Conservation (phyloP, 495 filamentous ascomycete genomes). For the Podospora sp. region DNA sequence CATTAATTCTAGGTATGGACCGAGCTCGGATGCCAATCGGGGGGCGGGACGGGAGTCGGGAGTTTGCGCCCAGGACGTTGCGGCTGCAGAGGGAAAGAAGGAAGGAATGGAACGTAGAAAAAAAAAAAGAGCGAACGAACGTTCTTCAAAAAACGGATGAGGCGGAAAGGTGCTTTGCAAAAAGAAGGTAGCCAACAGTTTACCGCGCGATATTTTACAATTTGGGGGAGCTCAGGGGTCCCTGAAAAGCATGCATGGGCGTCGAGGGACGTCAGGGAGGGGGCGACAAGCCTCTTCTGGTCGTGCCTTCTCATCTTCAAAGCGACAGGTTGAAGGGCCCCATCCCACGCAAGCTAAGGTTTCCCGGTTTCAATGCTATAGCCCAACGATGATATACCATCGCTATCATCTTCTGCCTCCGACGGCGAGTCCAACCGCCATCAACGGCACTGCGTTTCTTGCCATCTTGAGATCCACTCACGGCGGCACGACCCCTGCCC, state of each 20-base stretch:
- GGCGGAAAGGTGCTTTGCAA: neutral
- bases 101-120: neutral
- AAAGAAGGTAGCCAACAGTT: neutral
- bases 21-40: neutral
- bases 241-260: neutral
- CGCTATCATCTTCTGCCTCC: neutral
- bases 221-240: neutral
- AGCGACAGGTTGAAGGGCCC: neutral
- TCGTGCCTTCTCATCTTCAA: slow-evolving; percentile 2
- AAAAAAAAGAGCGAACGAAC: neutral
- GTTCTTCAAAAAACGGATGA: neutral
- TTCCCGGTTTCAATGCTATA: slow-evolving; percentile 12
- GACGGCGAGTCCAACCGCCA: neutral
- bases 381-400: neutral
- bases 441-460: neutral
- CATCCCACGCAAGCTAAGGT: neutral
- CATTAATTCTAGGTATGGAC: neutral
- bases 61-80: neutral
- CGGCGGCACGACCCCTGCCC: neutral
- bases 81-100: neutral
- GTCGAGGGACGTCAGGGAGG: neutral
- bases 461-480: neutral
- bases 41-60: neutral
- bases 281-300: neutral
- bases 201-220: neutral